Conservation (phyloP, 78 protist genomes). For the Emiliania huxleyi region DNA sequence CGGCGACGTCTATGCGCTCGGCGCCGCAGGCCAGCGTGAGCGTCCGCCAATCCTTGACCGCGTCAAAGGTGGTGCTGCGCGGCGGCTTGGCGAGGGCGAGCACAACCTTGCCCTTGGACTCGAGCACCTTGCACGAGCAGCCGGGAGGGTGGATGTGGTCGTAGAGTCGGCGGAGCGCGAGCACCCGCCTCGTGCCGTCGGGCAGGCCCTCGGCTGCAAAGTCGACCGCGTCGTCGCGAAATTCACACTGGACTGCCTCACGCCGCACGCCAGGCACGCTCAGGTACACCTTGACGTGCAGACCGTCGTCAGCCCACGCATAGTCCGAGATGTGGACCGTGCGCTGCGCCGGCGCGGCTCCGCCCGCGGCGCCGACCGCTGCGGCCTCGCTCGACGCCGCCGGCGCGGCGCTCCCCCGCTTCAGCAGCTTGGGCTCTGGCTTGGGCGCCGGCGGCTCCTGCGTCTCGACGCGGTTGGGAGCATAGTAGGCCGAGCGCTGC, state of each 20-base stretch:
- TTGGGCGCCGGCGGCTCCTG: background rate
- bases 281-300: background rate
- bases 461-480: background rate
- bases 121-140: background rate
- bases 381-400: background rate
- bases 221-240: background rate
- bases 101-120: background rate
- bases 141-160: background rate
- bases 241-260: background rate
- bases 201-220: background rate
- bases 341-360: background rate
- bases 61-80: background rate
- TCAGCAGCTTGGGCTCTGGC: background rate
- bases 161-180: background rate
- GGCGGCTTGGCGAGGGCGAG: background rate
- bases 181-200: background rate
- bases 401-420: background rate
- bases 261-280: background rate
- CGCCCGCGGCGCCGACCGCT: background rate
- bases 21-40: background rate
- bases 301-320: background rate
- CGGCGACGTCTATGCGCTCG: background rate
- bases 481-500: background rate
- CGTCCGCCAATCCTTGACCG: background rate
- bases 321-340: background rate